Conservation (phyloP, 2,329 filamentous ascomycete species). For the Botrytis aclada region DNA sequence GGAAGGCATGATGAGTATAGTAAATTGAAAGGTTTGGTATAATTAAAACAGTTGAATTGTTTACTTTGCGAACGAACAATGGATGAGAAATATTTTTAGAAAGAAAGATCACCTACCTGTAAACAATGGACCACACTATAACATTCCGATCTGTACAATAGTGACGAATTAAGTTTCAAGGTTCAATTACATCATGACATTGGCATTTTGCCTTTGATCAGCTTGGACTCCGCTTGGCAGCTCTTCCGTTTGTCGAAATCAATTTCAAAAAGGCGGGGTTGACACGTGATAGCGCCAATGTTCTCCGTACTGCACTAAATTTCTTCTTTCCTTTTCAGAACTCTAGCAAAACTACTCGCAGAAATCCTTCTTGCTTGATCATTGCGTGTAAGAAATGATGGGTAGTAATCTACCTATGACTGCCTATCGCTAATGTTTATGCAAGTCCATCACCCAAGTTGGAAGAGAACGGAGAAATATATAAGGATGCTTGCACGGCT, state of each 20-base stretch:
- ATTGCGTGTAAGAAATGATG: neutral
- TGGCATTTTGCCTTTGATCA: neutral
- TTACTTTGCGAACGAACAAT: neutral
- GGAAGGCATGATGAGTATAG: neutral
- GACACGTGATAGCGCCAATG: neutral
- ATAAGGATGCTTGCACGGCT: neutral
- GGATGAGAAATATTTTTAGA: neutral
- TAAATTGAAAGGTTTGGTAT: neutral
- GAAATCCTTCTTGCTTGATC: neutral
- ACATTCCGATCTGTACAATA: neutral
- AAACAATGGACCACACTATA: neutral
- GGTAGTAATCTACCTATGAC: neutral
- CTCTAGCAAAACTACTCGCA: neutral
- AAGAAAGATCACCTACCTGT: neutral
- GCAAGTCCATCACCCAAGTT: neutral
- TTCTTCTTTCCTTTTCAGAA: neutral
- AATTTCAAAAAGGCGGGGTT: neutral
- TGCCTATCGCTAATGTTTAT: neutral
- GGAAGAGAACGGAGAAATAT: neutral
- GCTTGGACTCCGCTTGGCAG: neutral
- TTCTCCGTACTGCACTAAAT: neutral
- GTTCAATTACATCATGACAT: constrained; percentile 9
- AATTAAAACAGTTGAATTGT: neutral
- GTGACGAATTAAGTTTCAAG: neutral
- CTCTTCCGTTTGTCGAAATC: neutral